Evolutionary conservation across 2,329 filamentous ascomycete genomes (phyloP), one percentile per base, ranked within the genome.

Genomic region (Acarospora socialis): DNA sequence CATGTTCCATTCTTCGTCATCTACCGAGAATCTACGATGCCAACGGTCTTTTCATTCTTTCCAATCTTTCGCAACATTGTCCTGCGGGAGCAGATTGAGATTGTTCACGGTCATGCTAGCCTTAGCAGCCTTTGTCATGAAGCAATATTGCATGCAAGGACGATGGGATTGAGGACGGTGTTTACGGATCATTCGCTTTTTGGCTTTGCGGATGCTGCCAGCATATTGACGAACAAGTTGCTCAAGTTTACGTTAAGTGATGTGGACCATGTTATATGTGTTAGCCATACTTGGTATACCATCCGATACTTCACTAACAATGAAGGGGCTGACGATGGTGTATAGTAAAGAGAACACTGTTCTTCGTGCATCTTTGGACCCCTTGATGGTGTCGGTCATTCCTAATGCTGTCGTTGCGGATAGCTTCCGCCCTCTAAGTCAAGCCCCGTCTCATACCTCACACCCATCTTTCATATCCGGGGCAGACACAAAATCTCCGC

Each of bases 181-280:
- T 95, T 95, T 50, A 98, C 90, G 1, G 90, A 98, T 49, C 90
- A 98, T 56, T 94, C 86, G 23, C 66, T 98, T 3, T 95, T 95
- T 60, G 90, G 90, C 2, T 98, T 98, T 49, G 90, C 87, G 27
- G 92, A 98, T 56, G 86, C 90, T 1, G 83, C 74, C 1, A 95
- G 87, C 43, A 98, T 98, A 41, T 64, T 98, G 37, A 92, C 87
- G 19, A 98, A 98, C 54, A 98, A 98, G 60, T 64, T 98, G 22
- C 67, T 98, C 34, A 98, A 98, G 54, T 98, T 98, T 50, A 87
- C 75, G 0, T 55, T 98, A 42, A 95, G 87, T 53, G 90, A 98
- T 51, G 86, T 98, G 9, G 90, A 95, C 50, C 90, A 98, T 65
- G 86, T 92, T 39, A 92, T 98, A 28, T 98, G 90, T 49, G 90